These are phyloP conservation scores for Globisporangium paddicum DNA, from an alignment of 352 stramenopile genomes.

Conservation along the genomic window DNA sequence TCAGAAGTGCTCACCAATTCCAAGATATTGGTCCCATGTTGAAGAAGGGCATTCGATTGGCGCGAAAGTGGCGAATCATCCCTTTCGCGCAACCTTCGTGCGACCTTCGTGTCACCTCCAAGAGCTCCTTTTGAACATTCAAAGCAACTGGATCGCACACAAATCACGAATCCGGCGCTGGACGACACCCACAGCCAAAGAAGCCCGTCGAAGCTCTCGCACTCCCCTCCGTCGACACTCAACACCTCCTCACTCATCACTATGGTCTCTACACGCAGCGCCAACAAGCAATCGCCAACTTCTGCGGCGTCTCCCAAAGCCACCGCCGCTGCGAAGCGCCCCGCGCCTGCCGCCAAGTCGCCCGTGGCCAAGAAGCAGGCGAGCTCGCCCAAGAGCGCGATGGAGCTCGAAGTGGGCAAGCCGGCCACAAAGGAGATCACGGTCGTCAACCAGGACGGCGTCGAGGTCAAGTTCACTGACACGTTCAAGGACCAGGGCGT, in stretches of 20 bases:
- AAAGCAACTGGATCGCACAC: constrained; percentile 4
- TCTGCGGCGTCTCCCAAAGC: constrained; percentile 1
- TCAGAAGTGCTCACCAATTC: no score
- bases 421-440: constrained; percentile 54
- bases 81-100: background rate
- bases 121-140: constrained; percentile 4
- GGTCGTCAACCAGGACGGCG: constrained; percentile 67
- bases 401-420: constrained; percentile 35
- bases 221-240: background rate
- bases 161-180: background rate
- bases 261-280: constrained; percentile 59
- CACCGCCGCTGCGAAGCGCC: constrained; percentile 39
- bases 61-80: constrained; percentile 6
- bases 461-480: constrained; percentile 51
- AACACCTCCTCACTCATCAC: background rate
- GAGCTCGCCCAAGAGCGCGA: constrained; percentile 18
- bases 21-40: background rate
- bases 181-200: background rate
- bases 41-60: constrained; percentile 1
- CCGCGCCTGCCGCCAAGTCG: constrained; percentile 19
- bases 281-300: constrained; percentile 16
- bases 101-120: constrained; percentile 6
- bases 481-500: constrained; percentile 74
- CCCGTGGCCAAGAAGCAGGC: constrained; percentile 43
- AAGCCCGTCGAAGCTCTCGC: background rate